Percentiles rank a stretch among this genome's conserved stretches.
These are phyloP conservation scores for Coemansia sp. DNA, from an alignment of 192 early-diverging fungal genomes.

Conservation along the genomic window DNA sequence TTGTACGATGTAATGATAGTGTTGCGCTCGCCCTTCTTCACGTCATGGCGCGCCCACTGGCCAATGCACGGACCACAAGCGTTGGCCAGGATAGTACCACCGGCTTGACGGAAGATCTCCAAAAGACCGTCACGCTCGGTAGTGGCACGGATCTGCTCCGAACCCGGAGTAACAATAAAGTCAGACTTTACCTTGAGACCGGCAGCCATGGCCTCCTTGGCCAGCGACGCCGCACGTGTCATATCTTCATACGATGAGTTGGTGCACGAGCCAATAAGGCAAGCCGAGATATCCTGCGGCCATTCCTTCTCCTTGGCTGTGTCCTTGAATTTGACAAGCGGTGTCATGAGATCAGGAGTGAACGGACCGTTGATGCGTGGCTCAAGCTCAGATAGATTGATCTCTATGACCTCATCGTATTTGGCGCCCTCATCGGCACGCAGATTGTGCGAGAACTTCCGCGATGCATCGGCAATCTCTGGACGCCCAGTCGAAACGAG, in stretches of 20 bases:
- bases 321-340: conserved; percentile 89
- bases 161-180: conserved; percentile 93
- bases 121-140: conserved; percentile 89
- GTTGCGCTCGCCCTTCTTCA: conserved; percentile 96
- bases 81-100: conserved; percentile 91
- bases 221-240: conserved; percentile 87
- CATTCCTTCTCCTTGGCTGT: conserved; percentile 83
- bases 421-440: conserved; percentile 81
- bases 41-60: conserved; percentile 97
- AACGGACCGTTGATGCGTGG: conserved; percentile 97
- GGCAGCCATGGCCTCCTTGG: conserved; percentile 74
- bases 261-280: conserved; percentile 97
- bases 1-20: conserved; percentile 99
- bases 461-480: conserved; percentile 75
- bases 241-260: conserved; percentile 99
- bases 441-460: conserved; percentile 86
- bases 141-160: conserved; percentile 96
- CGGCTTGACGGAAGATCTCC: conserved; percentile 70
- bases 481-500: conserved; percentile 82
- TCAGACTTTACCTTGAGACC: conserved; percentile 80
- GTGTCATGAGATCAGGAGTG: conserved; percentile 94
- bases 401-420: conserved; percentile 94
- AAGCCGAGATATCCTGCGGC: conserved; percentile 84
- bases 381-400: conserved; percentile 89
- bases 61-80: conserved; percentile 99